phyloP scores from a whole-genome alignment of 2,329 filamentous ascomycete species.

The Cercospora sp. region DNA sequence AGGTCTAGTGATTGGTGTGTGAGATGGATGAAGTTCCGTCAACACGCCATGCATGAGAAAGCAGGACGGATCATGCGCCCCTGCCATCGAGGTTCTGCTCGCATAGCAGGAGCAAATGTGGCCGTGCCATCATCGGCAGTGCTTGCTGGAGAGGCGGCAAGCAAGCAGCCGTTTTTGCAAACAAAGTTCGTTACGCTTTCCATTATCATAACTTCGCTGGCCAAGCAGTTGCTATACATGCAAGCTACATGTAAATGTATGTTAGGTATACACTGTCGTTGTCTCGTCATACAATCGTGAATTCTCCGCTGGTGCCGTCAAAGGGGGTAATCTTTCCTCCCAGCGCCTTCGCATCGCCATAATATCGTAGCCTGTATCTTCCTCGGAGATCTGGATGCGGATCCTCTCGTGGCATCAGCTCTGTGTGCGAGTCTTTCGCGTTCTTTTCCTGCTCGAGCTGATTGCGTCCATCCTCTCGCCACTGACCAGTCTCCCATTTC shows the following conservation, averaged over 20 bases:
- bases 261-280: neutral
- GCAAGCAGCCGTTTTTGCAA: neutral
- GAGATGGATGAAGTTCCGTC: neutral
- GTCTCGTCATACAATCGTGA: slow-evolving; percentile 41
- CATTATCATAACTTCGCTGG: neutral
- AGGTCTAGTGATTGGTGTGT: neutral
- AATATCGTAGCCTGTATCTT: slow-evolving; percentile 77
- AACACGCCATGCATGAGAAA: neutral
- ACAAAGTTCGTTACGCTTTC: neutral
- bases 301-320: slow-evolving; percentile 64
- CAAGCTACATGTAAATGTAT: neutral
- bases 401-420: slow-evolving; percentile 36
- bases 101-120: neutral
- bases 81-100: neutral
- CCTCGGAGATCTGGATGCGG: slow-evolving; percentile 48
- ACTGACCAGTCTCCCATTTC: slow-evolving; percentile 49
- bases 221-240: neutral
- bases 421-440: slow-evolving; percentile 30
- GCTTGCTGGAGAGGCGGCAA: neutral
- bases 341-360: slow-evolving; percentile 74
- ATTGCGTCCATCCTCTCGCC: slow-evolving; percentile 15
- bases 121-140: neutral
- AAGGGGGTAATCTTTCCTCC: slow-evolving; percentile 66
- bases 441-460: slow-evolving; percentile 26
- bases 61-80: neutral